These are phyloP conservation scores for Metschnikowia lochheadii DNA, from an alignment of 805 yeast species.

Conservation along the genomic window DNA sequence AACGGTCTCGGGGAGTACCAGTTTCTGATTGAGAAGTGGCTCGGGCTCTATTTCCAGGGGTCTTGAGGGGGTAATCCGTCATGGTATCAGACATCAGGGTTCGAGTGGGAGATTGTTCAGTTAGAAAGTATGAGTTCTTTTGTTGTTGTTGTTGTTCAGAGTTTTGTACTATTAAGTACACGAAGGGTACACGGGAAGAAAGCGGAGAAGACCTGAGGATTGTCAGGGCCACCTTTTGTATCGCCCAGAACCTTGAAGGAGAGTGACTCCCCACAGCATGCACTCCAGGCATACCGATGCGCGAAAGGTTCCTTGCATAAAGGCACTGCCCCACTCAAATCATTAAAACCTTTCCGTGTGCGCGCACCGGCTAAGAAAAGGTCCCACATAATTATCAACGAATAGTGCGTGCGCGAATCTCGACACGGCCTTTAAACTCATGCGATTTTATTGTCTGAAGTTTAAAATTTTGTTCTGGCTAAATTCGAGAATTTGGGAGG, in stretches of 20 bases:
- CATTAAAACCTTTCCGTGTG: not conserved
- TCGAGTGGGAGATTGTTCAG: not conserved
- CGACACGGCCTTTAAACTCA: not conserved
- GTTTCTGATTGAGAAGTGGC: slow-evolving; percentile 6
- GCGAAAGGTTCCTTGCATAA: not conserved
- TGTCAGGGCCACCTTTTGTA: not conserved
- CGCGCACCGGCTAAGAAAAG: not conserved
- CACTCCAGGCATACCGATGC: not conserved
- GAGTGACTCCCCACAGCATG: slow-evolving; percentile 4
- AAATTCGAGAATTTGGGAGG: too few relatives aligned
- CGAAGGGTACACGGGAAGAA: not conserved
- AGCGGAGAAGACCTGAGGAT: not conserved
- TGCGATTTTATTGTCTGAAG: not conserved
- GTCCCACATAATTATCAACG: not conserved
- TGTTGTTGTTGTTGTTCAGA: not conserved
- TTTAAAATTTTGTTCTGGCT: too few relatives aligned
- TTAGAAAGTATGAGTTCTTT: not conserved
- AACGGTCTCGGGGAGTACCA: not conserved
- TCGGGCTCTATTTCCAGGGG: slow-evolving; percentile 5
- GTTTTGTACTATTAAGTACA: not conserved
- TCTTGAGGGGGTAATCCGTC: not conserved
- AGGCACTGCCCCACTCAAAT: not conserved
- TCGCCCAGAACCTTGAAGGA: not conserved
- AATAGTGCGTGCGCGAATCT: not conserved
- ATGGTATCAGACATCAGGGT: not conserved